Conservation (phyloP, 164 flowering plant genomes). For the Aristolochia fimbriata region DNA sequence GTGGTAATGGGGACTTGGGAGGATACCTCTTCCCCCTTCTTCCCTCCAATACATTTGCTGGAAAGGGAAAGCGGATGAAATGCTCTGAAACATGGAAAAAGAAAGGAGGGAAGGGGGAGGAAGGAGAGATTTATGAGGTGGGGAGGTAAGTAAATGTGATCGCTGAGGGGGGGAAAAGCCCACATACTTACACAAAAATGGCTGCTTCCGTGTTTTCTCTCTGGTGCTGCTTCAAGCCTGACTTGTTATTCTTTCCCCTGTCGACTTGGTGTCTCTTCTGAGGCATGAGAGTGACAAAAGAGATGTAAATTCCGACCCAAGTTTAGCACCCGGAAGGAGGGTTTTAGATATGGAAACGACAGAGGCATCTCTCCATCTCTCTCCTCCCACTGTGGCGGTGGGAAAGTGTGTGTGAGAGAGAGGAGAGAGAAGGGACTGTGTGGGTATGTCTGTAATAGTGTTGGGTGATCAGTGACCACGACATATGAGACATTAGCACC, state of each 20-base stretch:
- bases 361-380: not conserved
- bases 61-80: not conserved
- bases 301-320: not conserved
- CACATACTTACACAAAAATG: not conserved
- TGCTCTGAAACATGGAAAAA: not conserved
- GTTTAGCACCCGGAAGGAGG: not conserved
- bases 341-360: not conserved
- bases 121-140: not conserved
- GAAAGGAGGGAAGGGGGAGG: not conserved
- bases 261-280: not conserved
- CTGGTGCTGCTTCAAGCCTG: not conserved
- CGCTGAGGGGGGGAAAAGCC: not conserved
- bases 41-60: not conserved
- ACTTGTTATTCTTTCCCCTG: slow-evolving; percentile 1
- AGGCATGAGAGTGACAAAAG: not conserved
- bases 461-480: slow-evolving; percentile 1
- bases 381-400: not conserved
- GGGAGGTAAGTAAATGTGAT: not conserved
- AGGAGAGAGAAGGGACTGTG: too few species aligned
- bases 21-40: not conserved
- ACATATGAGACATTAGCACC: not conserved
- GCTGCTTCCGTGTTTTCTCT: not conserved
- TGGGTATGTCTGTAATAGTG: not conserved
- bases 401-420: not conserved
- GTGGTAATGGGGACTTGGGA: not conserved